These are phyloP conservation scores for Crithidia acanthocephali DNA, from an alignment of 208 protist genomes.

Conservation along the genomic window DNA sequence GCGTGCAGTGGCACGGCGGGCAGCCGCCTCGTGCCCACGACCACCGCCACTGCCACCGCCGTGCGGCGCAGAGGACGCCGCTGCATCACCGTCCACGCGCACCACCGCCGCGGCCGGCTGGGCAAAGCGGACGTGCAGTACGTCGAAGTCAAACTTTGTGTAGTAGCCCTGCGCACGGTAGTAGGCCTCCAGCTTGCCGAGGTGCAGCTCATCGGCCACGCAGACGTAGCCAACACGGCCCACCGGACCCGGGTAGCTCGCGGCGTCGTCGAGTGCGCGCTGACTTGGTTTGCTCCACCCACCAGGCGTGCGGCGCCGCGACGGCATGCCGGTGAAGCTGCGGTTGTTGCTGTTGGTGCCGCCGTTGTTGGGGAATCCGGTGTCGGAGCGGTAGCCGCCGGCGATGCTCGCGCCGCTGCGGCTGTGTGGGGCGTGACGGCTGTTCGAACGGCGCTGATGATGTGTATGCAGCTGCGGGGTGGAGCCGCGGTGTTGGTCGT, in stretches of 20 bases:
- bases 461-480: background rate
- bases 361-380: background rate
- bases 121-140: conserved; percentile 75
- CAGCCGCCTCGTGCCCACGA: background rate
- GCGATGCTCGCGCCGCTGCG: background rate
- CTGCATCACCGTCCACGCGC: conserved; percentile 1
- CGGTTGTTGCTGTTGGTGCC: conserved; percentile 1
- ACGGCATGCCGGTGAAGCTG: background rate
- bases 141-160: conserved; percentile 83
- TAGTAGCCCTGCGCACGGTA: conserved; percentile 71
- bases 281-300: conserved; percentile 36
- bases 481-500: background rate
- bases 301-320: conserved; percentile 24
- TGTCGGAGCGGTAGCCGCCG: conserved; percentile 34
- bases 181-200: conserved; percentile 64
- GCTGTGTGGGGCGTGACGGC: conserved; percentile 21
- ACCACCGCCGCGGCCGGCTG: conserved; percentile 31
- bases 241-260: conserved; percentile 26
- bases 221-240: conserved; percentile 78
- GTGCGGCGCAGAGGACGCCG: background rate
- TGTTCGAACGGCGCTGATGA: conserved; percentile 33
- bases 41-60: background rate
- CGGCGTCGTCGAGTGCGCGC: conserved; percentile 24
- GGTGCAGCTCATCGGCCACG: conserved; percentile 74
- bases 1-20: too few species aligned